Evolutionary conservation across 140 eudicot species (phyloP).

Genomic region (Cichorium intybus): DNA sequence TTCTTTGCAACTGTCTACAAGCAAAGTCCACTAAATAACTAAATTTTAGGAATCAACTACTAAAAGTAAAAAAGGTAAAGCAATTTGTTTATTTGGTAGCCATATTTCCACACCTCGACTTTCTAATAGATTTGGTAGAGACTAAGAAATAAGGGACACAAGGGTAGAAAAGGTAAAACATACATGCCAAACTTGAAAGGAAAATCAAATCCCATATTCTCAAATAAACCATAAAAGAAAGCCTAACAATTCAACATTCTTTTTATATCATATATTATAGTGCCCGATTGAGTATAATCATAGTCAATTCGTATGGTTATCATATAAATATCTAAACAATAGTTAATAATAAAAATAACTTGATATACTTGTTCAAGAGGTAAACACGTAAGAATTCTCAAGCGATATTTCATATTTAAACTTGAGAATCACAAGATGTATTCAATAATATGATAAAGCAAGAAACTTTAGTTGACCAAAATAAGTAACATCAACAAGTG

Average conservation of each 20-base stretch:
- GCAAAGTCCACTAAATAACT: conserved; percentile 43
- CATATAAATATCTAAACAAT: too few relatives aligned
- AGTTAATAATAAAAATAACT: too few relatives aligned
- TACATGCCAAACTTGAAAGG: conserved; percentile 1
- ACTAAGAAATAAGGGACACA: conserved; percentile 11
- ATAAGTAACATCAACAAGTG: neutral
- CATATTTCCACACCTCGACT: conserved; percentile 35
- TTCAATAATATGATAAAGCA: too few relatives aligned
- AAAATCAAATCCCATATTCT: neutral
- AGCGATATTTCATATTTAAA: too few relatives aligned
- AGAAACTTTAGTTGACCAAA: too few relatives aligned
- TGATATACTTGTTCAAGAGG: neutral
- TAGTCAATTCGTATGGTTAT: too few relatives aligned
- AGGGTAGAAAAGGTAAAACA: neutral
- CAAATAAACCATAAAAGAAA: conserved; percentile 12
- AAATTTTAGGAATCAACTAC: conserved; percentile 26
- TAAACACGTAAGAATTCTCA: too few relatives aligned
- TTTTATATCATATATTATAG: neutral
- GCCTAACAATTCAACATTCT: neutral
- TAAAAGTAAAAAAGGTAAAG: conserved; percentile 37
- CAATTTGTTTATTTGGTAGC: conserved; percentile 19
- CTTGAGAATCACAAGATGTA: too few relatives aligned
- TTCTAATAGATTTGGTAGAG: conserved; percentile 29
- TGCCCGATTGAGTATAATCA: neutral
- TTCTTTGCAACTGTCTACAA: conserved; percentile 58